Evolutionary conservation across 164 flowering plant genomes (phyloP), one percentile per base, ranked within the genome.

Genomic region (Brasenia schreberi): DNA sequence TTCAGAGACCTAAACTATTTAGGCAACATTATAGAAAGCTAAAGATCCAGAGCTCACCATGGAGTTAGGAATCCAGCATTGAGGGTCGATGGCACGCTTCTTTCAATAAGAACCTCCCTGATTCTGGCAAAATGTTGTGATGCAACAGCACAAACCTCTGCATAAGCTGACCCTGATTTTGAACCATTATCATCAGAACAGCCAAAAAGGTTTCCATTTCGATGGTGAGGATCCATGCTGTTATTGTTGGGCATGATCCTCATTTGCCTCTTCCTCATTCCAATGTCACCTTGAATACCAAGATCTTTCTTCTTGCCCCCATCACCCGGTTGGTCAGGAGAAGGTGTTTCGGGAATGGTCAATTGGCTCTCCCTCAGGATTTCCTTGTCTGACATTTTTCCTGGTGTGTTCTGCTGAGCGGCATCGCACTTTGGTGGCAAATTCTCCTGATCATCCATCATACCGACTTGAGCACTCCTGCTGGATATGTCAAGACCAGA

Each of bases 321-420:
- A 69, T 91, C 96, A 72, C 81, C 62, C 65, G 97, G 89, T 68
- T 85, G 96, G 68, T 95, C 97, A 65, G 99, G 97, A 64, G 97
- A 92, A 39, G 99, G 97, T 6, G 99, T 95, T 82, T 95, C 99
- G 63, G 99, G 97, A 19, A 95, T 78, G 23, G 99, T 92, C 80
- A 95, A 74, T 66, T 83, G 90, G 76, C 88, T 65, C 73, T 93
- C 98, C 65, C 78, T 72, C 2, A 83, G 84, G 64, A 81, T 86
- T 67, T 78, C 90, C 77, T 79, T 84, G 56, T 82, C 88, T 44
- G 73, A 7, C 66, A 17, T 65, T 63, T 90, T 95, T 58, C 89
- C 96, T 59, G 97, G 97, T 0, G 99, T 88, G 4, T 80, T 89
- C 69, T 91, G 83, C 23, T 66, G 66, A n/a, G 76, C 81, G 6